Base-by-base conservation (phyloP, 495 filamentous ascomycete genomes). In the Penicillium egyptiacum region DNA sequence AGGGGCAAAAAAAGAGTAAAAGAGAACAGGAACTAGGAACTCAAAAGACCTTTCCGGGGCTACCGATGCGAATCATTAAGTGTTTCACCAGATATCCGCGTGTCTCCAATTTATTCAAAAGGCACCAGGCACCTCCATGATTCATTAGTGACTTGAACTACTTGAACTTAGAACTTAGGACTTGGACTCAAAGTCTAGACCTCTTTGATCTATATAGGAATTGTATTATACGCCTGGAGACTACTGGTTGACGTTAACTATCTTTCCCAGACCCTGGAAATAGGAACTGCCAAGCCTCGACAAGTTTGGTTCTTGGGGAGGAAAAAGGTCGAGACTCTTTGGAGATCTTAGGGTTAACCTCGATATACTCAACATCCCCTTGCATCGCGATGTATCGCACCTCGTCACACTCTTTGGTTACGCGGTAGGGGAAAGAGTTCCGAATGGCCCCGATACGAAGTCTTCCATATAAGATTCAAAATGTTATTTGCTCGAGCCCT, bases 231-330 rank as follows among this genome's bases (percentile, higher is more conserved):
- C n/a, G n/a, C n/a, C n/a, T n/a, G n/a, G n/a, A n/a, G n/a, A n/a
- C n/a, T n/a, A n/a, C n/a, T n/a, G n/a, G 64, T 68, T 68, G 65
- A 68, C 65, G 65, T 68, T 66, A 30, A 61, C 62, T 30, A 44
- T 53, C 50, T 31, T 25, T 33, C 7, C 10, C 17, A 42, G 59
- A 63, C 60, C 60, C 56, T 53, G 53, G 58, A 44, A 50, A 30
- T n/a, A 17, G 19, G n/a, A 16, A 41, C 37, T 42, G 48, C 56
- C 56, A 58, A 58, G 48, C 8, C 46, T 40, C 9, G 19, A 40
- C 16, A 46, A 50, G 55, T 57, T 53, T 61, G 58, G 58, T 56
- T 56, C 58, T 56, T 50, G 58, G 57, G 50, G 23, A 54, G 33
- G 9, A 4, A 33, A 28, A 51, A 35, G 57, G 40, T 56, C 53